Evolutionary conservation across 2,329 filamentous ascomycete genomes (phyloP).

Genomic region (Pseudogymnoascus sp.): DNA sequence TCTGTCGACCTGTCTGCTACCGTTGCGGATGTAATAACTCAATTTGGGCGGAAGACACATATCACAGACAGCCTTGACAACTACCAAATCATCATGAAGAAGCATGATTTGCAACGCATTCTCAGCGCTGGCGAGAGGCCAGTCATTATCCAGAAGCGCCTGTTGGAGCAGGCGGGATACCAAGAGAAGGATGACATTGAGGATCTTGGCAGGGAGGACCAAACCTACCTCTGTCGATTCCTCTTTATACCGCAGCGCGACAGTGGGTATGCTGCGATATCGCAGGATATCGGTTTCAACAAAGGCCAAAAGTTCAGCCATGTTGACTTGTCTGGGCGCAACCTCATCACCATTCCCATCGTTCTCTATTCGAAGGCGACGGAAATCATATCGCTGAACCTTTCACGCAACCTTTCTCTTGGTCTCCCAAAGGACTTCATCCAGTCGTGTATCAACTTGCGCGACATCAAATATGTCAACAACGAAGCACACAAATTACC

Average conservation of each 20-base stretch:
- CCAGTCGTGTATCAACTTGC: constrained; percentile 79
- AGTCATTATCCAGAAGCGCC: constrained; percentile 80
- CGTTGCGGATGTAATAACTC: constrained; percentile 78
- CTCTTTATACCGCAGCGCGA: constrained; percentile 87
- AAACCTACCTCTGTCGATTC: constrained; percentile 93
- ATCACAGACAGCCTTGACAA: constrained; percentile 84
- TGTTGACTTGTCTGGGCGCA: constrained; percentile 82
- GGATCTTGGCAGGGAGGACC: constrained; percentile 91
- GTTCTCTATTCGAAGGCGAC: constrained; percentile 82
- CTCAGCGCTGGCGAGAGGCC: constrained; percentile 73
- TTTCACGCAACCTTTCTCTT: constrained; percentile 85
- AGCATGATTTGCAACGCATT: constrained; percentile 81
- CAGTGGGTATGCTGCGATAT: constrained; percentile 65
- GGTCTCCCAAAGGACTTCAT: constrained; percentile 96
- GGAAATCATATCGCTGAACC: constrained; percentile 90
- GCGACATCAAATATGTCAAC: constrained; percentile 92
- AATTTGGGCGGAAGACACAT: constrained; percentile 90
- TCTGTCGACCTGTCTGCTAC: constrained; percentile 77
- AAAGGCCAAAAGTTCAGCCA: constrained; percentile 89
- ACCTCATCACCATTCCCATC: constrained; percentile 91
- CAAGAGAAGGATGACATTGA: constrained; percentile 79
- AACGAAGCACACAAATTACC: constrained; percentile 87
- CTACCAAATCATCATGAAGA: constrained; percentile 91
- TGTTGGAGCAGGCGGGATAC: constrained; percentile 89
- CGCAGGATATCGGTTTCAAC: constrained; percentile 68